Percentiles rank a stretch among this genome's conserved stretches.
Evolutionary conservation across 169 alveolate species (phyloP).

Genomic region (Eimeria maxima): DNA sequence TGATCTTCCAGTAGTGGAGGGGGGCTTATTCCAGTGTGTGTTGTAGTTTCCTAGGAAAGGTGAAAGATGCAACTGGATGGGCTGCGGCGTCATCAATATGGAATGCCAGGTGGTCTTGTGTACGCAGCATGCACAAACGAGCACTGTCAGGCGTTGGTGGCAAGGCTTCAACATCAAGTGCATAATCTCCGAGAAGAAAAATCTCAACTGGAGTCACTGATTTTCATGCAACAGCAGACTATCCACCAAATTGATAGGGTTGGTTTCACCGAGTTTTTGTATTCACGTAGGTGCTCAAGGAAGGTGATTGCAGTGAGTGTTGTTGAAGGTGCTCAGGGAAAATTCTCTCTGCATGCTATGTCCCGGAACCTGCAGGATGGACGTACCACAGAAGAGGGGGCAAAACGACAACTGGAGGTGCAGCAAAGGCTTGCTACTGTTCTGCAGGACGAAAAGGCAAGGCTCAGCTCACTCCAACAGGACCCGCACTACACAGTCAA

Average conservation of each 20-base stretch:
- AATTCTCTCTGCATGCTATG: background rate
- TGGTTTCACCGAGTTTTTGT: background rate
- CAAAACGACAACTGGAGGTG: constrained; percentile 31
- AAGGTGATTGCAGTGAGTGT: background rate
- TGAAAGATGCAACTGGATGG: background rate
- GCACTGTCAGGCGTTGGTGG: constrained; percentile 67
- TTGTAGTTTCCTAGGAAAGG: background rate
- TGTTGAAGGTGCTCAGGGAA: background rate
- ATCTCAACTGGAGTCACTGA: constrained; percentile 73
- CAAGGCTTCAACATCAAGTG: constrained; percentile 73
- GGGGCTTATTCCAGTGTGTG: background rate
- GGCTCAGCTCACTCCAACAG: background rate
- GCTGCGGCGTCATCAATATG: background rate
- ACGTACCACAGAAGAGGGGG: constrained; percentile 65
- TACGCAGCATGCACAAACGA: constrained; percentile 69
- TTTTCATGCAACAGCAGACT: constrained; percentile 71
- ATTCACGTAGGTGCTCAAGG: background rate
- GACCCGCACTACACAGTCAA: background rate
- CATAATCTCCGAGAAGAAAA: constrained; percentile 76
- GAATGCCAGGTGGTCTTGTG: background rate
- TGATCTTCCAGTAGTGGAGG: background rate
- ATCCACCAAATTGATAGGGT: constrained; percentile 78
- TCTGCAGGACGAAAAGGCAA: constrained; percentile 75
- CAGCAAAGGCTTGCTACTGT: constrained; percentile 52
- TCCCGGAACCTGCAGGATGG: constrained; percentile 35